Evolutionary conservation across 2,329 filamentous ascomycete species (phyloP), one percentile per base, ranked within the genome.

Genomic region (Phoma sp.): DNA sequence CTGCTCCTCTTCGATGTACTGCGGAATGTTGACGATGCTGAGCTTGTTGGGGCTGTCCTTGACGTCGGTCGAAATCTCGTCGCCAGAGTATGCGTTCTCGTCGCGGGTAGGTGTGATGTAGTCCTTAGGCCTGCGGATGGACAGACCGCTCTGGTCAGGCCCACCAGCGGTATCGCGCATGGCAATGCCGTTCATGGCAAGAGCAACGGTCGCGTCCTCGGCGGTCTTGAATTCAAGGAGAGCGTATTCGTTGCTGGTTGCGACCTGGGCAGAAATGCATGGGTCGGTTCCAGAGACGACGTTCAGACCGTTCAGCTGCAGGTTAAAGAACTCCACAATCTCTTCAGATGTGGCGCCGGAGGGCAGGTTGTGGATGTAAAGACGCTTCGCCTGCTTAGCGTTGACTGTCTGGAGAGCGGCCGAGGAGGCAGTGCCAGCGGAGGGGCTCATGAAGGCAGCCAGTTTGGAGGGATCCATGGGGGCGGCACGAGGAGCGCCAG

Each of bases 241-340:
- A 8, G 92, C 93, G 75, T 96, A 97, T 1, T 84, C 83, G 50
- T 83, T 81, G 72, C 96, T 91, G 55, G 87, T 86, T 22, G 92
- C 89, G 51, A 98, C 82, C 66, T 96, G 90, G 33, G 89, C 91
- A 7, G 89, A 87, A 47, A 91, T 82, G 71, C 95, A 98, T 32
- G 93, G 93, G 67, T 98, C 93, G 41, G 85, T 83, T 60, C 86
- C 87, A 61, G 91, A 87, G 47, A 96, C 86, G 32, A 97, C 89
- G 67, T 99, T 99, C 41, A 99, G 80, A n/a, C 93, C 92, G 67
- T 99, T 98, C 46, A 99, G 84, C 74, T 98, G 93, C 23, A 96
- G 82, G 70, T 99, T 99, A 83, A 99, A 97, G 78, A 97, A 99
- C 22, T 86, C 83, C 56, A 89, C 79, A 36, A 99, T 74, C 58